A percentile compares a stretch with the other conserved stretches of the same genome.
Evolutionary conservation across 352 stramenopile species (phyloP).

Genomic region (Globisporangium cylindrosporum): DNA sequence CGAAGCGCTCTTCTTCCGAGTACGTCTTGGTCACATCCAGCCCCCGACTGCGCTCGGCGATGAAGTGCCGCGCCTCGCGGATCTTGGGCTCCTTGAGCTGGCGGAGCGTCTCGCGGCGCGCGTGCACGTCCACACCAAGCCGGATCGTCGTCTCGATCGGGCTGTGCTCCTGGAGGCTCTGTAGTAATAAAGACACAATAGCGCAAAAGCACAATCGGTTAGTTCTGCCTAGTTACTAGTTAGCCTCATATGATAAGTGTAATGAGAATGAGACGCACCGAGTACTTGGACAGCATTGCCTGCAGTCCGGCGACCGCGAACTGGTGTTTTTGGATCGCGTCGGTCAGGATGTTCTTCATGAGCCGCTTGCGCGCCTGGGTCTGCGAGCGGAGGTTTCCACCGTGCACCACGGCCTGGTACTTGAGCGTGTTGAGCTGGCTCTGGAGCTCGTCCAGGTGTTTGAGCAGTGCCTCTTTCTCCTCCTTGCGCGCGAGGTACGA

Average conservation of each 20-base stretch:
- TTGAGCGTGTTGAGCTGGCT: conserved; percentile 28
- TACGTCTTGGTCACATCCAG: conserved; percentile 37
- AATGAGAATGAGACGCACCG: conserved; percentile 2
- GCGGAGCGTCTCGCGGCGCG: conserved; percentile 32
- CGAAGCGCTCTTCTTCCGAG: conserved; percentile 42
- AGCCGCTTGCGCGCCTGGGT: conserved; percentile 15
- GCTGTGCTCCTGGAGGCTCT: conserved; percentile 33
- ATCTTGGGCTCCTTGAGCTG: conserved; percentile 30
- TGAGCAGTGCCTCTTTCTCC: conserved; percentile 31
- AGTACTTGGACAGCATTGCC: conserved; percentile 20
- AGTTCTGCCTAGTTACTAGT: too few species aligned
- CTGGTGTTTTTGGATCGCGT: conserved; percentile 16
- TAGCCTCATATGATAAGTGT: not conserved
- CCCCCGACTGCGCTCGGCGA: conserved; percentile 36
- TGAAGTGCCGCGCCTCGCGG: conserved; percentile 27
- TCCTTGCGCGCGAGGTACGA: conserved; percentile 22
- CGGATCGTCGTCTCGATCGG: conserved; percentile 46
- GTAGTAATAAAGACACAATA: not conserved
- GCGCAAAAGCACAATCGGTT: not conserved
- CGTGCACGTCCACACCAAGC: conserved; percentile 26
- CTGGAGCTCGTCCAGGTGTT: conserved; percentile 28
- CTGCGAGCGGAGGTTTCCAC: conserved; percentile 2
- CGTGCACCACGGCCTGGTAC: conserved; percentile 12
- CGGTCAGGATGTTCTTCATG: conserved; percentile 8
- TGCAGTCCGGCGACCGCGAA: conserved; percentile 13